phyloP scores from a whole-genome alignment of 257 asterid species.

The Ilex asprella region DNA sequence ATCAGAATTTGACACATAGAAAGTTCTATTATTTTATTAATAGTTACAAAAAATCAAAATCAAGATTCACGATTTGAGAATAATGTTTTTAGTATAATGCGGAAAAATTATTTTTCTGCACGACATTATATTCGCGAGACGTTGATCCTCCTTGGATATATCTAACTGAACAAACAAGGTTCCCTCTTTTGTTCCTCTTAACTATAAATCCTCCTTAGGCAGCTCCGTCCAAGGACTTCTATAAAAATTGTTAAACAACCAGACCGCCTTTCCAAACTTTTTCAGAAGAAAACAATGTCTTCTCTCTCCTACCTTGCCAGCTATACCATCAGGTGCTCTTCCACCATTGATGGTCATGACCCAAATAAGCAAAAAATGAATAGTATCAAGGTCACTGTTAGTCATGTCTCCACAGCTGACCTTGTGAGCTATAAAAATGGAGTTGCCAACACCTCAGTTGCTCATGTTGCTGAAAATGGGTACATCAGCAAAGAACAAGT shows the following conservation, averaged over 20 bases:
- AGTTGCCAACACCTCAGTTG: constrained; percentile 17
- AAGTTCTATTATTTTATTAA: too few species aligned
- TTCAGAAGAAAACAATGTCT: constrained; percentile 30
- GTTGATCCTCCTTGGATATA: constrained; percentile 30
- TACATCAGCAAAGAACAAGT: constrained; percentile 20
- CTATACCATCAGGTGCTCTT: constrained; percentile 16
- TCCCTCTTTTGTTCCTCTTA: constrained; percentile 33
- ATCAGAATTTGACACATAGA: too few species aligned
- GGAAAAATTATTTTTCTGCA: too few species aligned
- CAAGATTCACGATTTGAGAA: too few species aligned
- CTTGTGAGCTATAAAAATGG: constrained; percentile 30
- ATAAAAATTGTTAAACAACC: constrained; percentile 23
- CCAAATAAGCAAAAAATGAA: constrained; percentile 25
- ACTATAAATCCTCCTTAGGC: constrained; percentile 16
- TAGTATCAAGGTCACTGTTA: constrained; percentile 32
- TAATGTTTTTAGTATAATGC: too few species aligned
- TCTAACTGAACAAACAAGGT: constrained; percentile 36
- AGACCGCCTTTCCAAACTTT: constrained; percentile 12
- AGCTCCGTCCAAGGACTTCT: constrained; percentile 18
- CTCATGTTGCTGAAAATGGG: constrained; percentile 12
- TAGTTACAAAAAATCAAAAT: too few species aligned
- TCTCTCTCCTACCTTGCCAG: constrained; percentile 21
- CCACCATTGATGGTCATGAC: constrained; percentile 17
- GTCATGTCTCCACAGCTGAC: constrained; percentile 19
- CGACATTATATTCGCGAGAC: too few species aligned